These are phyloP conservation scores for Candida nitratophila DNA, from an alignment of 805 yeast species.

Conservation along the genomic window DNA sequence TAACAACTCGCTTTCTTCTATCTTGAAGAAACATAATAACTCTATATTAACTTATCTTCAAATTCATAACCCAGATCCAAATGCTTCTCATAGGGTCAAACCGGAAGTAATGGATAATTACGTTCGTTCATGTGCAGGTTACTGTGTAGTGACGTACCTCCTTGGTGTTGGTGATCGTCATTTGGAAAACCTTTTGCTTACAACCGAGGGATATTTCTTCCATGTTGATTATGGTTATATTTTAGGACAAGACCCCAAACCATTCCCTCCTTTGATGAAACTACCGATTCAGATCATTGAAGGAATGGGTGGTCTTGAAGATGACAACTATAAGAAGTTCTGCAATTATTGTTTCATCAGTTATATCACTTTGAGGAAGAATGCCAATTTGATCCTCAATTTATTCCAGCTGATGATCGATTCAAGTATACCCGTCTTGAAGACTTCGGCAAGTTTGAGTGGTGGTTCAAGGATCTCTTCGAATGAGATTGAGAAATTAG, in stretches of 20 bases:
- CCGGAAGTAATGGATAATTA: slow-evolving; percentile 84
- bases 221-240: slow-evolving; percentile 98
- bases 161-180: slow-evolving; percentile 98
- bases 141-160: slow-evolving; percentile 90
- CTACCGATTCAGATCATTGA: slow-evolving; percentile 94
- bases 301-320: slow-evolving; percentile 93
- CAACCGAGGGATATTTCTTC: slow-evolving; percentile 82
- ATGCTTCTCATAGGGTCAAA: slow-evolving; percentile 40
- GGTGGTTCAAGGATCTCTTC: slow-evolving; percentile 12
- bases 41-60: slow-evolving; percentile 63
- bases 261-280: slow-evolving; percentile 98
- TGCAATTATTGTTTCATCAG: slow-evolving; percentile 93
- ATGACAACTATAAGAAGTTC: slow-evolving; percentile 79
- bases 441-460: slow-evolving; percentile 21
- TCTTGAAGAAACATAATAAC: slow-evolving; percentile 66
- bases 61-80: slow-evolving; percentile 52
- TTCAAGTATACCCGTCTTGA: slow-evolving; percentile 86
- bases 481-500: slow-evolving; percentile 63
- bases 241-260: slow-evolving; percentile 95
- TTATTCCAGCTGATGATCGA: slow-evolving; percentile 90
- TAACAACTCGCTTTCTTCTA: slow-evolving; percentile 79
- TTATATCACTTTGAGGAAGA: slow-evolving; percentile 81
- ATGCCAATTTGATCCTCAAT: slow-evolving; percentile 83
- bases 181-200: slow-evolving; percentile 75
- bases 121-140: slow-evolving; percentile 94